Evolutionary conservation across 1,284 basidiomycete genomes (phyloP), one percentile per base, ranked within the genome.

Genomic region (Coriolopsis trogii): DNA sequence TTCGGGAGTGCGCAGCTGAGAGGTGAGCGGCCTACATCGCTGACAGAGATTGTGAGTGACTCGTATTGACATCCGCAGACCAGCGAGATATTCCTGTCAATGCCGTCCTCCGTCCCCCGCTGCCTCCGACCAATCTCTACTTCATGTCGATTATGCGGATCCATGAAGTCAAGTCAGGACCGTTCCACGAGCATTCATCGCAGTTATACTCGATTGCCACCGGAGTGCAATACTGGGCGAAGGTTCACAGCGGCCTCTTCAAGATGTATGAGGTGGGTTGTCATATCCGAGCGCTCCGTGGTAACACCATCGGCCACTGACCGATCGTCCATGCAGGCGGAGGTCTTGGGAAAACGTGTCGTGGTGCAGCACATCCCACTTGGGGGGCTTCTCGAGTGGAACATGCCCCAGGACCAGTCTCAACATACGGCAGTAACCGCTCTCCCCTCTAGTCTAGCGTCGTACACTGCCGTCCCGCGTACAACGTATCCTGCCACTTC

Each of bases 331-430:
- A 20, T 31, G 6, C 47, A 91, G 79, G 94, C 87, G 13, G 96
- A 99, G 70, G 95, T 98, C n/a, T 74, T 98, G 25, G 85, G 87
- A 9, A 98, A 98, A 71, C 81, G 89, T n/a, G 95, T 97, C 12
- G 96, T 98, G 3, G 94, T 98, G 12, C 96, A 99, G 70, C 95
- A 98, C 65, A 79, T 98, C 38, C 89, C 88, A 26, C 80, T 98
- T 23, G 95, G 95, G 20, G 91, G 91, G 4, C 64, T 91, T 13
- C 69, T 92, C 47, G 80, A 82, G 62, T 91, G 89, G 88, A 75
- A 80, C 55, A 43, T 51, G 20, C 26, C 51, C 1, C 53, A 41
- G 5, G 12, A 18, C 10, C 45, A 30, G 6, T 13, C n/a, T n/a
- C n/a, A n/a, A n/a, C n/a, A n/a, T n/a, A n/a, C n/a, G n/a, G n/a